A percentile compares a stretch with the other conserved stretches of the same genome.
These are phyloP conservation scores for Cokeromyces recurvatus DNA, from an alignment of 371 early-diverging fungal species.

Conservation along the genomic window DNA sequence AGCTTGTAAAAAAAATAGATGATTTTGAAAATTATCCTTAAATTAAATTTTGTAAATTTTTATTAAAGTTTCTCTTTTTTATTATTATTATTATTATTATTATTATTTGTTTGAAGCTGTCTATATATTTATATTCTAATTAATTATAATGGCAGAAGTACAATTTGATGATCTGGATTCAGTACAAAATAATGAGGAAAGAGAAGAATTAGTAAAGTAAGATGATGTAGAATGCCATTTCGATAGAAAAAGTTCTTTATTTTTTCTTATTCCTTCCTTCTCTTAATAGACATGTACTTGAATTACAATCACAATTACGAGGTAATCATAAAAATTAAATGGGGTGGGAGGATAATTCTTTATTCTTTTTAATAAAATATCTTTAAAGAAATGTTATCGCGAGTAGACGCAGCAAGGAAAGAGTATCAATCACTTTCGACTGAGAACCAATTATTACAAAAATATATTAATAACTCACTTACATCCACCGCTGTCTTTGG, in stretches of 20 bases:
- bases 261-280: no score
- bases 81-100: no score
- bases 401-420: slow-evolving; percentile 40
- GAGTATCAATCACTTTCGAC: slow-evolving; percentile 45
- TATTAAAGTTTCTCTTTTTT: no score
- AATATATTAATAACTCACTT: slow-evolving; percentile 50
- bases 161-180: slow-evolving; percentile 10
- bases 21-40: no score
- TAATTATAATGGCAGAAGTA: slow-evolving; percentile 11
- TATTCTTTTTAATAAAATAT: not conserved
- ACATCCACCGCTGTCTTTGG: slow-evolving; percentile 55
- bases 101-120: not conserved
- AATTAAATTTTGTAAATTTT: no score
- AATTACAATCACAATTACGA: slow-evolving; percentile 34
- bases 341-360: not conserved
- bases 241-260: no score
- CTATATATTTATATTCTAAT: no score
- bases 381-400: slow-evolving; percentile 30
- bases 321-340: slow-evolving; percentile 15
- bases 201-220: slow-evolving; percentile 36
- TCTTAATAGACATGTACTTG: slow-evolving; percentile 31
- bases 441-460: slow-evolving; percentile 50
- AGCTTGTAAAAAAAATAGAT: slow-evolving; percentile 29
- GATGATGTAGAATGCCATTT: no score
- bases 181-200: slow-evolving; percentile 17